Conservation (phyloP, 441 rosid genomes). For the Manihot esculenta region DNA sequence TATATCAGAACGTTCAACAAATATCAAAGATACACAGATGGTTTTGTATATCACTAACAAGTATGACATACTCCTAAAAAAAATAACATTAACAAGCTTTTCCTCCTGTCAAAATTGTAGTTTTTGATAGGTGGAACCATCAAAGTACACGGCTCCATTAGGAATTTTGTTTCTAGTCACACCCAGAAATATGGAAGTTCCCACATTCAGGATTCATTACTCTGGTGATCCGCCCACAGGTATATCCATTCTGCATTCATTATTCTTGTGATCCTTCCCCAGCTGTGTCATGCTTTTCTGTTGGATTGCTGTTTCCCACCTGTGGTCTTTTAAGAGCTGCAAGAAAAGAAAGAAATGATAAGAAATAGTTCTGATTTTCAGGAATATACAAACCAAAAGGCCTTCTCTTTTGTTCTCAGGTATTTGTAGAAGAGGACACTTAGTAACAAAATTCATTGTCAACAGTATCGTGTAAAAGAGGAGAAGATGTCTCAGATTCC, state of each 20-base stretch:
- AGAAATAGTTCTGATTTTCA: slow-evolving; percentile 10
- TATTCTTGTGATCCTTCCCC: slow-evolving; percentile 18
- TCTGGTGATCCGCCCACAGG: not conserved
- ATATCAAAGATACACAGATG: not conserved
- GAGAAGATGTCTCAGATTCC: not conserved
- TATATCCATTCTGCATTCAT: not conserved
- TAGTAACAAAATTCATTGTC: not conserved
- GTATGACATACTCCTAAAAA: slow-evolving; percentile 2
- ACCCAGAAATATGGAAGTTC: not conserved
- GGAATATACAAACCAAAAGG: not conserved
- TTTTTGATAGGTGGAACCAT: not conserved
- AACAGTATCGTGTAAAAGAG: not conserved
- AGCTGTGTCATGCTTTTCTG: slow-evolving; percentile 23
- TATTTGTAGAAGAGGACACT: not conserved
- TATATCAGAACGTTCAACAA: not conserved
- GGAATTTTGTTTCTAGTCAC: not conserved
- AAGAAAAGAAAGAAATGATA: not conserved
- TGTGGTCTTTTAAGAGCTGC: slow-evolving; percentile 41
- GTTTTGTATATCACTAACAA: not conserved
- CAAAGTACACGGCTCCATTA: not conserved
- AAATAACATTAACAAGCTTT: not conserved
- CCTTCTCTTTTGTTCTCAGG: not conserved
- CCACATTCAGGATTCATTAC: not conserved
- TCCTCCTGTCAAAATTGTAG: slow-evolving; percentile 24
- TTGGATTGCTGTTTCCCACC: slow-evolving; percentile 26